Percentiles rank a stretch among this genome's conserved stretches.
Evolutionary conservation across 805 yeast species (phyloP).

Genomic region (Candida incommunis): DNA sequence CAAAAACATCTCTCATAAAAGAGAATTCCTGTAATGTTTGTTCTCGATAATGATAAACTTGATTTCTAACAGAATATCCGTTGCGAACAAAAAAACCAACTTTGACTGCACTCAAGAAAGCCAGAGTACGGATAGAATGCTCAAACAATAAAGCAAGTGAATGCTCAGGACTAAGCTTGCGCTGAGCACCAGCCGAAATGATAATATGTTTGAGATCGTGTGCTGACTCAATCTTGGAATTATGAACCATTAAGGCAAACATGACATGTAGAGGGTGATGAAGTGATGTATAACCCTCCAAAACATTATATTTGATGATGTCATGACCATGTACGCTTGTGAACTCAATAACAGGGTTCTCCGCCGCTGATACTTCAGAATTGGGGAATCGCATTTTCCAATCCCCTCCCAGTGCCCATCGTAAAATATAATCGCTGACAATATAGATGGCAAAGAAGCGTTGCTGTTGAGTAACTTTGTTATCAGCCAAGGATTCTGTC

Average conservation of each 20-base stretch:
- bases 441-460: constrained; percentile 10
- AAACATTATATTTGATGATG: constrained; percentile 29
- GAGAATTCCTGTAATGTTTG: constrained; percentile 76
- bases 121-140: constrained; percentile 64
- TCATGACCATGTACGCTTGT: neutral
- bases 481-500: constrained; percentile 16
- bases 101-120: constrained; percentile 67
- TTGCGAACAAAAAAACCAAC: constrained; percentile 92
- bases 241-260: constrained; percentile 56
- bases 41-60: constrained; percentile 63
- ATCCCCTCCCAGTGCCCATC: constrained; percentile 17
- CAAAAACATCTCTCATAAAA: constrained; percentile 59
- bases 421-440: constrained; percentile 12
- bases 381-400: neutral
- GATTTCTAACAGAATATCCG: constrained; percentile 70
- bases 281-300: constrained; percentile 42
- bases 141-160: constrained; percentile 35
- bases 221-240: constrained; percentile 17
- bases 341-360: constrained; percentile 3
- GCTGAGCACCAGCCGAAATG: constrained; percentile 2
- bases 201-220: constrained; percentile 12
- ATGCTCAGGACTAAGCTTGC: constrained; percentile 7
- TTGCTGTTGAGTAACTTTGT: constrained; percentile 3
- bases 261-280: constrained; percentile 72
- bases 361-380: neutral